A percentile compares a stretch with the other conserved stretches of the same genome.
phyloP scores from a whole-genome alignment of 495 filamentous ascomycete genomes.

The Podospora pseudocomata region DNA sequence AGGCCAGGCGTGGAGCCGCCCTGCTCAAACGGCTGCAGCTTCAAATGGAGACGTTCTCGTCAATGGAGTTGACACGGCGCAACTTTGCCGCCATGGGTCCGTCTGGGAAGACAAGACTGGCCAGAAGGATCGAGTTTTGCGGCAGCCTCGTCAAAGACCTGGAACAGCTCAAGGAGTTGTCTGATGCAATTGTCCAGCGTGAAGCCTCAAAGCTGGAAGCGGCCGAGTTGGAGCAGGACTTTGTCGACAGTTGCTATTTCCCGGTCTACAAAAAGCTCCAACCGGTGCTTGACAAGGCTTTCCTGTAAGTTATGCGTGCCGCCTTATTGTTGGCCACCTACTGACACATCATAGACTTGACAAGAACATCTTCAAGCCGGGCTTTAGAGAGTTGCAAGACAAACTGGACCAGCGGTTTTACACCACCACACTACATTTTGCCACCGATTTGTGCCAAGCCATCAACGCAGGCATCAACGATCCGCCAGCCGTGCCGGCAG shows the following conservation, averaged over 20 bases:
- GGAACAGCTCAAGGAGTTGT: slow-evolving; percentile 63
- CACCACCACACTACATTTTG: slow-evolving; percentile 69
- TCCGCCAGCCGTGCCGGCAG: slow-evolving; percentile 24
- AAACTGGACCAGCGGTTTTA: slow-evolving; percentile 69
- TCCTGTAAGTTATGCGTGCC: slow-evolving; percentile 48
- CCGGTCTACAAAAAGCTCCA: slow-evolving; percentile 74
- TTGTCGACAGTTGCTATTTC: slow-evolving; percentile 86
- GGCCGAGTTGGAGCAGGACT: slow-evolving; percentile 65
- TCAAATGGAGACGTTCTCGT: slow-evolving; percentile 91
- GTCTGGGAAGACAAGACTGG: slow-evolving; percentile 70
- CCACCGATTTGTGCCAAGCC: slow-evolving; percentile 64
- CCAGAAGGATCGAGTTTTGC: slow-evolving; percentile 83
- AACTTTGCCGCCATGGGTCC: slow-evolving; percentile 91
- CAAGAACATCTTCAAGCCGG: slow-evolving; percentile 66
- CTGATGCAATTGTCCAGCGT: slow-evolving; percentile 63
- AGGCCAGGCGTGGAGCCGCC: slow-evolving; percentile 85
- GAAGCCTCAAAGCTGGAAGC: slow-evolving; percentile 72
- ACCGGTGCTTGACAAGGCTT: slow-evolving; percentile 76
- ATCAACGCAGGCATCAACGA: slow-evolving; percentile 64
- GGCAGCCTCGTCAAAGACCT: slow-evolving; percentile 71
- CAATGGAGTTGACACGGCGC: slow-evolving; percentile 90
- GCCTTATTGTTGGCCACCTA: background rate
- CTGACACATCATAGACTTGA: slow-evolving; percentile 59
- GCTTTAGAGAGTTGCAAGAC: slow-evolving; percentile 58
- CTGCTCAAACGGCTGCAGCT: slow-evolving; percentile 88